These are phyloP conservation scores for Hanseniaspora lachancei DNA, from an alignment of 805 yeast species.

Conservation along the genomic window DNA sequence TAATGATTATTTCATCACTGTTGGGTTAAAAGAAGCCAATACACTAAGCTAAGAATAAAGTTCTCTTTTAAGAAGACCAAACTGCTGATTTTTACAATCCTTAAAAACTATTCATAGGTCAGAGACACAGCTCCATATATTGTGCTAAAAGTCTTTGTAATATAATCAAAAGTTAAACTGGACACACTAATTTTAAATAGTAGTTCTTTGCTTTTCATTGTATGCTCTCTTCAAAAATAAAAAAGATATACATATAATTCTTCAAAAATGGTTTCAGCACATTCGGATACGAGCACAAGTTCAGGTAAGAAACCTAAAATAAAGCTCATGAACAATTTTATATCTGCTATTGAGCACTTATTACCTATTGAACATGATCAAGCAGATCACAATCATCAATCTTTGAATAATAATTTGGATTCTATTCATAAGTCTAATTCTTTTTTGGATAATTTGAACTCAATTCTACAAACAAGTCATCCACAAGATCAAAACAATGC, in stretches of 20 bases:
- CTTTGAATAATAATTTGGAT: not conserved
- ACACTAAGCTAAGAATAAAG: too few species aligned
- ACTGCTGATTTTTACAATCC: too few species aligned
- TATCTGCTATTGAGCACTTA: constrained; percentile 9
- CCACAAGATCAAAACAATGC: not conserved
- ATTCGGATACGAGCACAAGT: not conserved
- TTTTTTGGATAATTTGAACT: not conserved
- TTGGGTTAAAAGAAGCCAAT: too few species aligned
- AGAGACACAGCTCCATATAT: too few species aligned
- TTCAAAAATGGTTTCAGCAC: not conserved
- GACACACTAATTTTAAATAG: too few species aligned
- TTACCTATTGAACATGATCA: constrained; percentile 3
- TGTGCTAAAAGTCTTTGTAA: too few species aligned
- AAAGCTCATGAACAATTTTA: constrained; percentile 2
- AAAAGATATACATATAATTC: not conserved
- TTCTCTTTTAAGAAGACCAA: too few species aligned
- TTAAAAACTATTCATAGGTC: too few species aligned
- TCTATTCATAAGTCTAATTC: not conserved
- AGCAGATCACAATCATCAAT: not conserved
- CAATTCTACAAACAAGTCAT: not conserved
- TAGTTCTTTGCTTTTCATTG: too few species aligned
- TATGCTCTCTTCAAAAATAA: too few species aligned
- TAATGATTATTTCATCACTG: too few species aligned
- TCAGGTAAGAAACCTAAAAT: not conserved
- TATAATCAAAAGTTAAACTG: too few species aligned